Evolutionary conservation across 441 rosid genomes (phyloP), one percentile per base, ranked within the genome.

Genomic region (Sinapis alba): DNA sequence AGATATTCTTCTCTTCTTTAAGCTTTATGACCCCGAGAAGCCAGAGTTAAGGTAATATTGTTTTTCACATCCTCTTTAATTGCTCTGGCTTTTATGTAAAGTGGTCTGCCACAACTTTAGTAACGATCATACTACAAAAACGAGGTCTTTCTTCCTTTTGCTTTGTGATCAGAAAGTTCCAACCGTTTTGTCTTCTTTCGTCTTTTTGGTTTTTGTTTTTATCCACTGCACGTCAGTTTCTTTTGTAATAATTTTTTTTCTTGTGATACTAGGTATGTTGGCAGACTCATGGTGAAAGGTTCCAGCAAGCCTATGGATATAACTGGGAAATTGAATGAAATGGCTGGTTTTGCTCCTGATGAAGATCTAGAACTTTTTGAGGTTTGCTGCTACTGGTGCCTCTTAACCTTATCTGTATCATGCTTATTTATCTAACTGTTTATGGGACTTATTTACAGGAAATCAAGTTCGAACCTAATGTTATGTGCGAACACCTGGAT

Each of bases 341-440:
- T 96, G 99, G 96, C 96, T 77, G 96, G 97, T 65, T 92, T 89
- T 84, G 70, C 87, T 58, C 87, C 90, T 72, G 97, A 92, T 83
- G 91, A 88, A 76, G 97, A 91, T 74, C 85, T 96, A 65, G 92
- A 93, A 67, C 92, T 96, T 71, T 93, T 85, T 76, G 99, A 96
- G 98, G 99, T 96, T 79, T 70, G 77, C 67, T 56, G 51, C 62
- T 50, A 27, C 60, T 20, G 65, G 11, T 23, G 72, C 12, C 51
- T 67, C 43, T 45, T 27, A n/a, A 54, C 21, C 69, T 69, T 20
- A 16, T 70, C n/a, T 26, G 20, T 27, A 30, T 51, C 34, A 68
- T 53, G 51, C 68, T 69, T 43, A 45, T 65, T 27, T 69, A 20
- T 63, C 60, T 69, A 20, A 69, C 53, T 50, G 21, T 50, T 47